phyloP scores from a whole-genome alignment of 331 rosid species.

The Cydonia oblonga region DNA sequence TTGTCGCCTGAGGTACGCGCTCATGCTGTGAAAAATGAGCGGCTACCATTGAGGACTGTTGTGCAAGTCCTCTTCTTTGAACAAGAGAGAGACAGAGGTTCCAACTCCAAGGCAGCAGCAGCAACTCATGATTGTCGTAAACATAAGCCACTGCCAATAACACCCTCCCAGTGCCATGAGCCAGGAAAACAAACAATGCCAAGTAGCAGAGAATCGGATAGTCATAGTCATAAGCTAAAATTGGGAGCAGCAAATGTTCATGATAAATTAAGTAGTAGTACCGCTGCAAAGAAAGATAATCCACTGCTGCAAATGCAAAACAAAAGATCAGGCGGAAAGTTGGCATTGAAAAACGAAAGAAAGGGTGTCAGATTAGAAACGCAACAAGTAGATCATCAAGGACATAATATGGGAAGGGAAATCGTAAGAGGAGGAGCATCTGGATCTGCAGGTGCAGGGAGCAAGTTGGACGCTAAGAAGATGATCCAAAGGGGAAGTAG shows the following conservation, averaged over 20 bases:
- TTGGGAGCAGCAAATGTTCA: conserved; percentile 14
- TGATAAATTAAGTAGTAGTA: conserved; percentile 23
- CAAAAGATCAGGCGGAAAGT: conserved; percentile 39
- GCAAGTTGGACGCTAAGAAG: conserved; percentile 46
- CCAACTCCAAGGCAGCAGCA: conserved; percentile 28
- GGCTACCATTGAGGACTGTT: conserved; percentile 78
- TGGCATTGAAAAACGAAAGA: conserved; percentile 33
- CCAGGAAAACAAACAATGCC: conserved; percentile 34
- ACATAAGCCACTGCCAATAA: conserved; percentile 6
- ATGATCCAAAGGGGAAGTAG: conserved; percentile 43
- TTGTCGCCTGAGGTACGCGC: conserved; percentile 56
- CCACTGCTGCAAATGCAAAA: not conserved
- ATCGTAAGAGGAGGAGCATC: conserved; percentile 22
- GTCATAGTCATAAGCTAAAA: conserved; percentile 31
- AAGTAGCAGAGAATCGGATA: conserved; percentile 17
- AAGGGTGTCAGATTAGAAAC: conserved; percentile 27
- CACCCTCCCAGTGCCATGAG: conserved; percentile 25
- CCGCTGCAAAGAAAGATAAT: conserved; percentile 27
- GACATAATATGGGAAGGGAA: not conserved
- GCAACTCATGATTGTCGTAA: not conserved
- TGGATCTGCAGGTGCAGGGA: conserved; percentile 9
- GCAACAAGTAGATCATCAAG: conserved; percentile 24
- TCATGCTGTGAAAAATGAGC: conserved; percentile 80
- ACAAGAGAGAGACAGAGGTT: conserved; percentile 48
- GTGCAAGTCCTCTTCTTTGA: conserved; percentile 85